Evolutionary conservation across 108 stramenopile genomes (phyloP).

Genomic region (Discostella stelligeroides): DNA sequence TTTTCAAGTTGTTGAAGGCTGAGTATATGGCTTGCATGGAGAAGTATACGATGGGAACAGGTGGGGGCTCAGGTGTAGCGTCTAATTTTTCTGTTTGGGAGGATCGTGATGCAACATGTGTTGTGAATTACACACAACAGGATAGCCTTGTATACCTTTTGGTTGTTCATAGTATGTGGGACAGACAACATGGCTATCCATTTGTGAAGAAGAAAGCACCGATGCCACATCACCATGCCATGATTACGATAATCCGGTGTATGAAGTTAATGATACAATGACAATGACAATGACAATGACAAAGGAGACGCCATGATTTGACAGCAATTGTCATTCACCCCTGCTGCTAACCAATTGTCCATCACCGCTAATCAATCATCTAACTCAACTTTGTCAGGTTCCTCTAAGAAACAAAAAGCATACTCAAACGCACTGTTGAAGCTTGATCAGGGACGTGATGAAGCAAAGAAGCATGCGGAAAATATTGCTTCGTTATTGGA

Average conservation of each 20-base stretch:
- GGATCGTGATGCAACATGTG: neutral
- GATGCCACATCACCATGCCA: neutral
- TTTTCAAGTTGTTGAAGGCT: neutral
- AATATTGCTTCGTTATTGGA: neutral
- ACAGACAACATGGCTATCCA: neutral
- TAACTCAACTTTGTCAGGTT: no score
- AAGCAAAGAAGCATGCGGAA: neutral
- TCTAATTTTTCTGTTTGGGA: neutral
- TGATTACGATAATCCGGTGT: neutral
- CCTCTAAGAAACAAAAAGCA: no score
- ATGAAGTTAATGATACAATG: no score
- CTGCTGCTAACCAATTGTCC: no score
- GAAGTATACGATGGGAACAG: neutral
- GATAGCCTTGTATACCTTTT: neutral
- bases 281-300: no score
- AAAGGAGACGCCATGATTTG: no score
- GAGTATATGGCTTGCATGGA: neutral
- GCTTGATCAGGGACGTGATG: no score
- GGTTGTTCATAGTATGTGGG: conserved; percentile 8
- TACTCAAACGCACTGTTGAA: no score
- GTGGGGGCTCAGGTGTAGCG: neutral
- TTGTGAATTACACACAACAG: no score
- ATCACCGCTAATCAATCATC: no score
- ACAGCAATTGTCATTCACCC: no score
- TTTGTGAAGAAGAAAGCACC: neutral